These are phyloP conservation scores for Escallonia rubra DNA, from an alignment of 129 eudicot species.

Conservation along the genomic window DNA sequence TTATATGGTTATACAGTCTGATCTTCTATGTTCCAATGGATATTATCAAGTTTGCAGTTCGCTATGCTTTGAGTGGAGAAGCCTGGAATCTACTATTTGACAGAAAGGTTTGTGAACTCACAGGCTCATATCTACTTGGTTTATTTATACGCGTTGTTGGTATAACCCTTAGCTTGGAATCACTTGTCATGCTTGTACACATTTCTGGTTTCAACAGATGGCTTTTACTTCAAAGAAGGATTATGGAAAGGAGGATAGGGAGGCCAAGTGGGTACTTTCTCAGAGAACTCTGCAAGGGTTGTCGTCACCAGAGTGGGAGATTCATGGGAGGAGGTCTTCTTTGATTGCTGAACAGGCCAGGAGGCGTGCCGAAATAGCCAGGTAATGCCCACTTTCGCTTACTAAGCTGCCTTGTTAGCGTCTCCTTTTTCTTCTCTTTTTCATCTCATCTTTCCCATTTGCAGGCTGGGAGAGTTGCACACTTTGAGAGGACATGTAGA, in stretches of 20 bases:
- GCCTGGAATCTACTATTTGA: constrained; percentile 37
- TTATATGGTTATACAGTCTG: constrained; percentile 44
- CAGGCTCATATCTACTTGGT: background rate
- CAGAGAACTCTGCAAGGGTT: constrained; percentile 23
- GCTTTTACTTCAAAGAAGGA: constrained; percentile 35
- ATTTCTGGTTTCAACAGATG: constrained; percentile 13
- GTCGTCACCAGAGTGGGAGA: constrained; percentile 15
- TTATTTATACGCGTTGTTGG: background rate
- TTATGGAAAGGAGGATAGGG: constrained; percentile 34
- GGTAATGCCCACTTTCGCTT: constrained; percentile 5
- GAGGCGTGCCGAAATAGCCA: constrained; percentile 41
- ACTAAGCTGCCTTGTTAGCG: too few relatives aligned
- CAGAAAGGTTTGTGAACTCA: constrained; percentile 22
- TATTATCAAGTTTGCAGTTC: constrained; percentile 41
- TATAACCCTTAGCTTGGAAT: background rate
- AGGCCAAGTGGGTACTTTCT: constrained; percentile 29
- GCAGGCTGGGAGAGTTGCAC: constrained; percentile 28
- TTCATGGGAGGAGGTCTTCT: constrained; percentile 14
- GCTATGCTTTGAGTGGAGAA: constrained; percentile 43
- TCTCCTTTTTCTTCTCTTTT: background rate
- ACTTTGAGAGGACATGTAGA: constrained; percentile 30
- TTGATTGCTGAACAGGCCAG: constrained; percentile 38
- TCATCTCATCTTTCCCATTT: background rate
- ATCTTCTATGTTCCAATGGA: constrained; percentile 44
- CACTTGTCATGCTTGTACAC: background rate